A percentile compares a stretch with the other conserved stretches of the same genome.
Evolutionary conservation across 2,329 filamentous ascomycete genomes (phyloP).

Genomic region (Cladosporium halotolerans): DNA sequence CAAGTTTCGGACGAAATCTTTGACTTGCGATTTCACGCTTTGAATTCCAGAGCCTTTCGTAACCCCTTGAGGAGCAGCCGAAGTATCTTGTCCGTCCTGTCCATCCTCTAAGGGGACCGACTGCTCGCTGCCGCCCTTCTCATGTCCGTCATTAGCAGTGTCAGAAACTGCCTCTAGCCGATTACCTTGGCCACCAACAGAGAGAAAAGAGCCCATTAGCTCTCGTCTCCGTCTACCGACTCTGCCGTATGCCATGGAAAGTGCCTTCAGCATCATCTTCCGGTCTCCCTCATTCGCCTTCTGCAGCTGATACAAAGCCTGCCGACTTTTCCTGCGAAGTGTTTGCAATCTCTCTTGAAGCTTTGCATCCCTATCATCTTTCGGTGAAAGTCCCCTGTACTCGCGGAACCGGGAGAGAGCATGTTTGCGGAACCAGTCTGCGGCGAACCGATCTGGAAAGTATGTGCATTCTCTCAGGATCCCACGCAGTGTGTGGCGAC

Average conservation of each 20-base stretch:
- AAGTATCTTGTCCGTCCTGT: background rate
- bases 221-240: conserved; percentile 47
- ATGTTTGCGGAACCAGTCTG: conserved; percentile 44
- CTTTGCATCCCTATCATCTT: conserved; percentile 15
- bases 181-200: background rate
- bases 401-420: conserved; percentile 43
- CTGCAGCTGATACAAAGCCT: conserved; percentile 39
- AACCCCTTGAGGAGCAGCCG: background rate
- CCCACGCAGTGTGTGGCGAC: conserved; percentile 46
- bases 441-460: conserved; percentile 52
- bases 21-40: conserved; percentile 1
- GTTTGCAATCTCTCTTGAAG: conserved; percentile 12
- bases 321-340: conserved; percentile 31
- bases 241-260: conserved; percentile 53
- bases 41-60: background rate
- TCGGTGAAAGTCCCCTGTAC: conserved; percentile 16
- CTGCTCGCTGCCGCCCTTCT: too few relatives aligned
- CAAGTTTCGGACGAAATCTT: background rate
- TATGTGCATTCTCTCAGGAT: conserved; percentile 55
- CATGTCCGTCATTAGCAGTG: too few relatives aligned
- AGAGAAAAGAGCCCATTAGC: conserved; percentile 32
- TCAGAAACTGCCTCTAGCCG: background rate
- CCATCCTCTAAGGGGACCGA: too few relatives aligned
- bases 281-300: conserved; percentile 53
- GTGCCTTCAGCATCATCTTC: conserved; percentile 44